phyloP scores from a whole-genome alignment of 2,329 filamentous ascomycete species.

The Talaromyces sp. region DNA sequence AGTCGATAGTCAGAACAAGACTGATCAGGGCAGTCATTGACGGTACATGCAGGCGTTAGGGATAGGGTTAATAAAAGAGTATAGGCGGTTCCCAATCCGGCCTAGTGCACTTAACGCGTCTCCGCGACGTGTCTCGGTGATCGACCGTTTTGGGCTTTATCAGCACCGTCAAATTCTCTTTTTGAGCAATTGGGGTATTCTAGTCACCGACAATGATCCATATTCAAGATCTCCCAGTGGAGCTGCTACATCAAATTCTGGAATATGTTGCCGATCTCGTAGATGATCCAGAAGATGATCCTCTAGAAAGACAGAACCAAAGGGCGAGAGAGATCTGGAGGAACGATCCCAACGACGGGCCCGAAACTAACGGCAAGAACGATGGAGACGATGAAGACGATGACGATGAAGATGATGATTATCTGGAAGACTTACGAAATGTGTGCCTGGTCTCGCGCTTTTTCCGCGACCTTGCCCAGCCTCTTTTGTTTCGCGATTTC shows the following conservation, averaged over 20 bases:
- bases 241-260: constrained; percentile 25
- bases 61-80: background rate
- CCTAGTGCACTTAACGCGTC: background rate
- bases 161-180: background rate
- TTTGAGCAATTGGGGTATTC: background rate
- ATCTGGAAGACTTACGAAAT: constrained; percentile 19
- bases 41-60: too few species aligned
- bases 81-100: background rate
- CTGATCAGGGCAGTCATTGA: background rate
- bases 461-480: constrained; percentile 27
- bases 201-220: constrained; percentile 21
- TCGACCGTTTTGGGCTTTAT: background rate
- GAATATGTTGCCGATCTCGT: constrained; percentile 11
- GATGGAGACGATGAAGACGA: background rate
- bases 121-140: background rate
- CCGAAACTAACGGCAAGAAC: background rate
- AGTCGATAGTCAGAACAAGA: too few species aligned
- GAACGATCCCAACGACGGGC: background rate
- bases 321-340: background rate
- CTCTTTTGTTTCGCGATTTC: constrained; percentile 26
- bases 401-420: background rate
- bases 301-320: background rate
- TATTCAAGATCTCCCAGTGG: constrained; percentile 25
- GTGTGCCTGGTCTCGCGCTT: constrained; percentile 26
- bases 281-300: background rate